phyloP scores from a whole-genome alignment of 2,329 filamentous ascomycete species.

The Ceratocystis ficicola region DNA sequence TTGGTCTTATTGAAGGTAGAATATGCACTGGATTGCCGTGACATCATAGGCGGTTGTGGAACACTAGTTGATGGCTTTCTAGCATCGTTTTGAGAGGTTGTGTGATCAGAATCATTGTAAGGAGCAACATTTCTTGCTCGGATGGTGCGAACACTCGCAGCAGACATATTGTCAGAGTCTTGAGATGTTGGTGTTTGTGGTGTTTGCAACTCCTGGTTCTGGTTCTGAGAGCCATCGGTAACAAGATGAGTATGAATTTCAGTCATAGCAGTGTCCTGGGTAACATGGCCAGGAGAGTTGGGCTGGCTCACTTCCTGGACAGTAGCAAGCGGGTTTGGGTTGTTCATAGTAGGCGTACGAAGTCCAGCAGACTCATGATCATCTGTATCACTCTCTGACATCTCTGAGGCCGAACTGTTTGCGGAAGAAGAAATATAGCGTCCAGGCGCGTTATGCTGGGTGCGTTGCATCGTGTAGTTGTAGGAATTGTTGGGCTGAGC shows the following conservation, averaged over 20 bases:
- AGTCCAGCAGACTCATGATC: conserved; percentile 40
- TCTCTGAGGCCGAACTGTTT: conserved; percentile 24
- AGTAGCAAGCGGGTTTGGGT: conserved; percentile 59
- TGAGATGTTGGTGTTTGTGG: background rate
- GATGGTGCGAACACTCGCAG: conserved; percentile 9
- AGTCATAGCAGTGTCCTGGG: conserved; percentile 37
- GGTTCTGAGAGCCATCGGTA: background rate
- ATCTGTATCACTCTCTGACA: conserved; percentile 42
- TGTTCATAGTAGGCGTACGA: conserved; percentile 46
- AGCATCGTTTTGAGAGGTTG: conserved; percentile 35
- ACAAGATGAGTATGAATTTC: conserved; percentile 40
- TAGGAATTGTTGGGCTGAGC: conserved; percentile 9
- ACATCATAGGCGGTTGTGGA: conserved; percentile 39
- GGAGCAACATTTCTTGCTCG: conserved; percentile 11
- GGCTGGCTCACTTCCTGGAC: conserved; percentile 81
- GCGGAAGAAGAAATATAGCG: conserved; percentile 18
- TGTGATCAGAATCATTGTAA: conserved; percentile 50
- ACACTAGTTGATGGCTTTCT: conserved; percentile 35
- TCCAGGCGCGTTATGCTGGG: background rate
- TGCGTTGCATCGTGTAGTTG: conserved; percentile 14
- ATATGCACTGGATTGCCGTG: conserved; percentile 50
- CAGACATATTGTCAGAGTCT: conserved; percentile 18
- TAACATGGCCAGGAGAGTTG: conserved; percentile 47
- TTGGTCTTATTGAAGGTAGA: conserved; percentile 58
- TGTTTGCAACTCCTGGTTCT: background rate